Conservation (phyloP, 352 stramenopile genomes). For the Phytopythium chamaehyphon region DNA sequence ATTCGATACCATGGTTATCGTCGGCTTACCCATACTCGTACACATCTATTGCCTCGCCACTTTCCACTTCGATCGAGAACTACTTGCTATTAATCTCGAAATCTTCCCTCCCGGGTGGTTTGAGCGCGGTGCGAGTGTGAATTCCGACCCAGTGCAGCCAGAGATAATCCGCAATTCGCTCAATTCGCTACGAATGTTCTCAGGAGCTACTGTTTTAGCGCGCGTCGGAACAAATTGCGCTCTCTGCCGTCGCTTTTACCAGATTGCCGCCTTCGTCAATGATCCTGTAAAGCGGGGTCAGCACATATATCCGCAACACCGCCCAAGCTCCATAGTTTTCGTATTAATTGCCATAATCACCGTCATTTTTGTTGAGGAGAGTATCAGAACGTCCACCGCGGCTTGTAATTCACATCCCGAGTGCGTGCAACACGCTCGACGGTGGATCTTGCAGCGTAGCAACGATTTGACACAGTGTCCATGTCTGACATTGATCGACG, state of each 20-base stretch:
- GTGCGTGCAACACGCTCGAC: conserved; percentile 18
- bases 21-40: conserved; percentile 30
- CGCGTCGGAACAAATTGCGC: conserved; percentile 23
- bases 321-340: conserved; percentile 6
- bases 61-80: conserved; percentile 26
- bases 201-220: conserved; percentile 16
- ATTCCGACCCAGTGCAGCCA: conserved; percentile 18
- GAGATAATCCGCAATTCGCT: conserved; percentile 22
- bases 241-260: conserved; percentile 16
- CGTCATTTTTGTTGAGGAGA: conserved; percentile 7
- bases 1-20: conserved; percentile 26
- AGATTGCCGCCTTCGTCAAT: conserved; percentile 7
- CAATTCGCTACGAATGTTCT: conserved; percentile 27
- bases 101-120: conserved; percentile 23
- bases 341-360: conserved; percentile 6
- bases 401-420: conserved; percentile 10
- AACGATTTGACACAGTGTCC: conserved; percentile 20
- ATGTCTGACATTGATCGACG: conserved; percentile 33
- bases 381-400: conserved; percentile 6
- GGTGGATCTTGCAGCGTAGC: conserved; percentile 8
- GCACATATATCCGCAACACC: conserved; percentile 13
- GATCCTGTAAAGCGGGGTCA: conserved; percentile 2
- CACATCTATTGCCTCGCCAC: conserved; percentile 23
- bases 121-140: conserved; percentile 22
- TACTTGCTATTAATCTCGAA: conserved; percentile 27